Percentiles rank a stretch among this genome's conserved stretches.
phyloP scores from a whole-genome alignment of 192 early-diverging fungal genomes.

The Backusella liffmaniae region DNA sequence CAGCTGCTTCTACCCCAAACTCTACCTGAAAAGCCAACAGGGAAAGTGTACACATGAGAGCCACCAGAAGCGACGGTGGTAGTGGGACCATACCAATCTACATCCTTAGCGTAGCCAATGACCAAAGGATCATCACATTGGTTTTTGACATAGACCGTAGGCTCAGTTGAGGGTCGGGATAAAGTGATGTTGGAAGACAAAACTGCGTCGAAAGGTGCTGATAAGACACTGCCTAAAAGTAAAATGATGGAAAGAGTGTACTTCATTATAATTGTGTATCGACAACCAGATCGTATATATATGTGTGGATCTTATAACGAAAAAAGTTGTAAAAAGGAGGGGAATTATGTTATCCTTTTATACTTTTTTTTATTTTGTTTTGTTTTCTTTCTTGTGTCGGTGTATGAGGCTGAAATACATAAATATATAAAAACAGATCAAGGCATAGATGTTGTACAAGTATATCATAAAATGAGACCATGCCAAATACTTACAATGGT shows the following conservation, averaged over 20 bases:
- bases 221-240: background rate
- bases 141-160: constrained; percentile 22
- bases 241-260: background rate
- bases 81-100: constrained; percentile 13
- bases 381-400: background rate
- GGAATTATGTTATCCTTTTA: background rate
- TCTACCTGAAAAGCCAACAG: constrained; percentile 25
- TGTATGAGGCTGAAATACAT: background rate
- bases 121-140: background rate
- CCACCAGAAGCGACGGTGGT: constrained; percentile 12
- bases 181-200: background rate
- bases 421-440: background rate
- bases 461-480: background rate
- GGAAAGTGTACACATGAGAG: background rate
- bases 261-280: background rate
- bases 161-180: background rate
- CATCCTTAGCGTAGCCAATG: constrained; percentile 18
- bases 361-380: background rate
- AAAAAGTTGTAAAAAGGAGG: background rate
- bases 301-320: background rate
- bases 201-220: background rate
- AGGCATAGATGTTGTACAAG: background rate
- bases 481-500: background rate
- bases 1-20: constrained; percentile 31
- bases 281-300: background rate